Conservation (phyloP, 176 grass and related monocot species). For the Cocos nucifera region DNA sequence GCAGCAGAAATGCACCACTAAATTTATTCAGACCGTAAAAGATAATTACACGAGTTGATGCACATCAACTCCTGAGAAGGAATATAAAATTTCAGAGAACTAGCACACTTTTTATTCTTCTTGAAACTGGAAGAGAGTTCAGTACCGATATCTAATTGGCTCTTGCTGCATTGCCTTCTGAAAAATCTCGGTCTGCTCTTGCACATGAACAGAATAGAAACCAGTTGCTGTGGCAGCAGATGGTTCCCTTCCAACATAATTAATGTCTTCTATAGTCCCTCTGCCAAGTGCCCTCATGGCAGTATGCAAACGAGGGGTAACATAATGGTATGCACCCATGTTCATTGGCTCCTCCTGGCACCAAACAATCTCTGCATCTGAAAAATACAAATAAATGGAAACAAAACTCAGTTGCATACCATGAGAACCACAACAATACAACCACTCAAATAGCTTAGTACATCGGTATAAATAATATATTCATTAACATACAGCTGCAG, state of each 20-base stretch:
- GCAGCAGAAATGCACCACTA: no score
- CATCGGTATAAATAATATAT: no score
- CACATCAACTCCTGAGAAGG: no score
- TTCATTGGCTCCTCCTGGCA: conserved; percentile 25
- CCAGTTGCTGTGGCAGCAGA: conserved; percentile 20
- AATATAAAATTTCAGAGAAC: no score
- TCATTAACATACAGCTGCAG: no score
- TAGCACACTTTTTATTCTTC: no score
- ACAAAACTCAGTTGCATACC: no score
- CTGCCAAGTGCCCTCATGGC: conserved; percentile 4
- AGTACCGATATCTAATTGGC: background rate
- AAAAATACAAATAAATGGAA: background rate
- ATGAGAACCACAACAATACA: no score
- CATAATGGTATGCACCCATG: conserved; percentile 20
- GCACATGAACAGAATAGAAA: conserved; percentile 17
- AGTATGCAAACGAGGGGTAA: conserved; percentile 12
- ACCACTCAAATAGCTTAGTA: no score
- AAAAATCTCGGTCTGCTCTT: conserved; percentile 16
- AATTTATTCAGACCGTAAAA: no score
- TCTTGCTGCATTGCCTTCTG: conserved; percentile 18
- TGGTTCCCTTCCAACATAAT: conserved; percentile 18
- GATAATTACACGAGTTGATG: no score
- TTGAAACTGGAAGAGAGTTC: no score
- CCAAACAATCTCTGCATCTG: conserved; percentile 22
- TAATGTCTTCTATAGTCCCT: conserved; percentile 12